Evolutionary conservation across 768 basidiomycete genomes (phyloP), one percentile per base, ranked within the genome.

Genomic region (Lactarius indigo): DNA sequence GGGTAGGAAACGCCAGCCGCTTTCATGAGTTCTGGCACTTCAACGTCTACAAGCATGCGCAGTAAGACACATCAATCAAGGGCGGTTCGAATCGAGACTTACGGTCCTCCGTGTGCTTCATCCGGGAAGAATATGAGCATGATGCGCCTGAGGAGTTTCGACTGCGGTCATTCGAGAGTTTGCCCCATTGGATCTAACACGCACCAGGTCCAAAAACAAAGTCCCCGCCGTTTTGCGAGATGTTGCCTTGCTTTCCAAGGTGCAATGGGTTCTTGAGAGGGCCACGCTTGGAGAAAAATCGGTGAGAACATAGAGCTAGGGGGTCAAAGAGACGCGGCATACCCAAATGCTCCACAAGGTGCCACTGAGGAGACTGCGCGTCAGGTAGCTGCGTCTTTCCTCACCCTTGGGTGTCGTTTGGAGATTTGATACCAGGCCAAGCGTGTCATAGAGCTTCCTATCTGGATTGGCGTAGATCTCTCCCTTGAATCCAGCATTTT

Each of bases 81-180:
- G 7, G n/a, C 28, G 18, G 8, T 13, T 35, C 23, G 28, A 13
- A 20, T 23, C 30, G 33, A 60, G 54, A 61, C 69, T 30, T 52
- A 70, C 69, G 69, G 35, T 70, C 69, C 23, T 57, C 69, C 26
- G 69, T 70, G 15, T 70, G 67, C n/a, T 39, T 57, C 69, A 70
- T 70, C 10, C 56, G 63, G 30, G 62, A 68, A 15, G 50, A 30
- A 55, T 63, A 69, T 20, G 63, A 61, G n/a, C 69, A 69, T 17
- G 20, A 50, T 31, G n/a, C 4, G 30, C 68, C 68, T 69, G n/a
- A 55, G 13, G 37, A 2, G 39, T 23, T 23, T 31, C 44, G 18
- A 15, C 35, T 20, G 20, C 23, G 39, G 28, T 62, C 31, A 69
- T 2, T 3, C 20, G 5, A 7, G 42, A 5, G n/a, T 30, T 39